phyloP scores from a whole-genome alignment of 306 rosid genomes.

The Citrullus colocynthis region DNA sequence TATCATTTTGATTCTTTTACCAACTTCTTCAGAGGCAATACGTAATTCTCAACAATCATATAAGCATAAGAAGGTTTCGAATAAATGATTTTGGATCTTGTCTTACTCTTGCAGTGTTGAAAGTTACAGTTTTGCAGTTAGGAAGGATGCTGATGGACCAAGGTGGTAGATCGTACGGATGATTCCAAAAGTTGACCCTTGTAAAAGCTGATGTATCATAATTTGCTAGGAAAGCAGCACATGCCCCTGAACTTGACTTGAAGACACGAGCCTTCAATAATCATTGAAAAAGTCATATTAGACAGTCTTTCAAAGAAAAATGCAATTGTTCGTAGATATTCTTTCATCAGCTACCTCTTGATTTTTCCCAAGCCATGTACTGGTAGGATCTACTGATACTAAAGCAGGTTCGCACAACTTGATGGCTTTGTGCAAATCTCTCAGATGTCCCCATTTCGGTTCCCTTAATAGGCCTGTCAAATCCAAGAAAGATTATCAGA shows the following conservation, averaged over 20 bases:
- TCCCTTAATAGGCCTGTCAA: conserved; percentile 54
- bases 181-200: conserved; percentile 44
- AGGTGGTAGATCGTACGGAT: conserved; percentile 58
- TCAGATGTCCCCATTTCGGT: conserved; percentile 91
- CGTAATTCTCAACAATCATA: neutral
- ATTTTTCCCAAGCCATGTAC: conserved; percentile 49
- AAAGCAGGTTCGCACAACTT: conserved; percentile 59
- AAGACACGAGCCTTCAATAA: conserved; percentile 54
- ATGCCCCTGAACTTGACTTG: conserved; percentile 39
- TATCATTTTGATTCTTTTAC: neutral
- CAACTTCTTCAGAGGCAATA: neutral
- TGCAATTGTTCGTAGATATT: neutral
- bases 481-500: conserved; percentile 11
- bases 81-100: neutral
- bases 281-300: conserved; percentile 4
- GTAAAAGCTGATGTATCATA: conserved; percentile 38
- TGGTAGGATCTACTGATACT: conserved; percentile 51
- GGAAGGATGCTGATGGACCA: conserved; percentile 95
- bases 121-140: conserved; percentile 71
- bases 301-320: neutral
- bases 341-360: conserved; percentile 42
- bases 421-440: conserved; percentile 74
- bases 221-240: conserved; percentile 82
- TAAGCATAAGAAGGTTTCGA: neutral
- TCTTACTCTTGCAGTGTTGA: conserved; percentile 76